Conservation (phyloP, 176 grass and related monocot genomes). For the Triticum urartu region DNA sequence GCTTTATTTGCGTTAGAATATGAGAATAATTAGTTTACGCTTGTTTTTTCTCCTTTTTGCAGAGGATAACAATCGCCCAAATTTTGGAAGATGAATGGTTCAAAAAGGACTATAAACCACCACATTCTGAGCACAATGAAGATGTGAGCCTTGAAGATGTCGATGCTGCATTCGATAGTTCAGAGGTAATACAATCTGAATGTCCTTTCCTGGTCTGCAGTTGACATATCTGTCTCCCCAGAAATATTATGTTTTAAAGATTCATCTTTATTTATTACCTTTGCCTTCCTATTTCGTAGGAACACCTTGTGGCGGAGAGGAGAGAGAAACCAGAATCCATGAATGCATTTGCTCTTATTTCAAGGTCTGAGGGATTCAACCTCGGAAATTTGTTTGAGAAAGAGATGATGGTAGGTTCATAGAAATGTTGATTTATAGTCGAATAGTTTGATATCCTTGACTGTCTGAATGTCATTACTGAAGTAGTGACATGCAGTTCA, state of each 20-base stretch:
- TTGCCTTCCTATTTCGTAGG: slow-evolving; percentile 41
- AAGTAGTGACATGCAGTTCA: background rate
- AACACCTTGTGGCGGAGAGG: slow-evolving; percentile 81
- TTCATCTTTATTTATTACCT: background rate
- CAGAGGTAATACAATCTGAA: slow-evolving; percentile 54
- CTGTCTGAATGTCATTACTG: background rate
- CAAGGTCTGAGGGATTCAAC: slow-evolving; percentile 97
- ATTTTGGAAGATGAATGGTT: slow-evolving; percentile 98
- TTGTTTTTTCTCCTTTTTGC: slow-evolving; percentile 2
- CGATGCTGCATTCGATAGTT: slow-evolving; percentile 81
- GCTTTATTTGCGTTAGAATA: background rate
- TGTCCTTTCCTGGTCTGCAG: background rate
- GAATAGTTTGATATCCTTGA: background rate
- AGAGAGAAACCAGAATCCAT: slow-evolving; percentile 90
- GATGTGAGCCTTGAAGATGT: slow-evolving; percentile 88
- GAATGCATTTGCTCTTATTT: slow-evolving; percentile 99
- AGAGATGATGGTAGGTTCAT: slow-evolving; percentile 59
- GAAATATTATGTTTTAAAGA: background rate
- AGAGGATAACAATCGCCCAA: slow-evolving; percentile 89
- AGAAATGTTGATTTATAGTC: background rate
- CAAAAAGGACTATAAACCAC: slow-evolving; percentile 83
- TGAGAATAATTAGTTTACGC: background rate
- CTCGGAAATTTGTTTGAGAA: slow-evolving; percentile 98
- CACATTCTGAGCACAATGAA: slow-evolving; percentile 69
- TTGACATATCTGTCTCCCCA: background rate